Evolutionary conservation across 2,329 filamentous ascomycete species (phyloP).

Genomic region (Exophiala phaeomuriformis): DNA sequence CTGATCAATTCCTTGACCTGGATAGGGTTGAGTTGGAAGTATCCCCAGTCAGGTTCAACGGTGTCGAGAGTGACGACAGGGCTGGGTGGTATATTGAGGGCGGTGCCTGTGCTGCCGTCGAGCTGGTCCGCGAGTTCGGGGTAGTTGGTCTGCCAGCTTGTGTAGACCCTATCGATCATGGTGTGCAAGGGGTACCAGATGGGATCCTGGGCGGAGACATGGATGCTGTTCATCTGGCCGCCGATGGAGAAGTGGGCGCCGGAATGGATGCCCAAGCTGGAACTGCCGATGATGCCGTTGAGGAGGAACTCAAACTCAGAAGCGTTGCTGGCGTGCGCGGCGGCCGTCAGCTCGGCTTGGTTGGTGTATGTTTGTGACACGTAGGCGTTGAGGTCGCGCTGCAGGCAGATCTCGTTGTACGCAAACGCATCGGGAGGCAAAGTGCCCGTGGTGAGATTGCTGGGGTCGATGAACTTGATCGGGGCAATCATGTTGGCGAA

Average conservation of each 20-base stretch:
- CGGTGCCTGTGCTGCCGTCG: slow-evolving; percentile 23
- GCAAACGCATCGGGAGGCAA: slow-evolving; percentile 22
- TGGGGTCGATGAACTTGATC: slow-evolving; percentile 23
- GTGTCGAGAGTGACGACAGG: slow-evolving; percentile 25
- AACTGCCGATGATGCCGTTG: slow-evolving; percentile 25
- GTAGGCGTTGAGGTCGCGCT: slow-evolving; percentile 26
- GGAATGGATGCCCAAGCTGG: slow-evolving; percentile 25
- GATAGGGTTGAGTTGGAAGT: slow-evolving; percentile 19
- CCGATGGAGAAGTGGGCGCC: slow-evolving; percentile 27
- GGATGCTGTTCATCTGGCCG: slow-evolving; percentile 26
- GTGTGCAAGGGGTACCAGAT: slow-evolving; percentile 27
- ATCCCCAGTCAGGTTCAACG: slow-evolving; percentile 24
- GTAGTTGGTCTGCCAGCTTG: slow-evolving; percentile 25
- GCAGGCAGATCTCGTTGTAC: slow-evolving; percentile 26
- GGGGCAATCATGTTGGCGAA: slow-evolving; percentile 26
- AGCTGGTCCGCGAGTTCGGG: slow-evolving; percentile 20
- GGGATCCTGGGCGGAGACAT: slow-evolving; percentile 26
- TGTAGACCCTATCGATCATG: slow-evolving; percentile 27
- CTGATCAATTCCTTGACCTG: slow-evolving; percentile 24
- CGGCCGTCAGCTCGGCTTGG: slow-evolving; percentile 16
- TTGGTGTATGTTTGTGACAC: slow-evolving; percentile 26
- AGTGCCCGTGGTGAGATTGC: slow-evolving; percentile 16
- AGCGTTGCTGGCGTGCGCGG: slow-evolving; percentile 23
- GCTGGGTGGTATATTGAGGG: slow-evolving; percentile 24
- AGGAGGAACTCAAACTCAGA: slow-evolving; percentile 22